phyloP scores from a whole-genome alignment of 768 basidiomycete species.

The Amanita pseudoporphyria region DNA sequence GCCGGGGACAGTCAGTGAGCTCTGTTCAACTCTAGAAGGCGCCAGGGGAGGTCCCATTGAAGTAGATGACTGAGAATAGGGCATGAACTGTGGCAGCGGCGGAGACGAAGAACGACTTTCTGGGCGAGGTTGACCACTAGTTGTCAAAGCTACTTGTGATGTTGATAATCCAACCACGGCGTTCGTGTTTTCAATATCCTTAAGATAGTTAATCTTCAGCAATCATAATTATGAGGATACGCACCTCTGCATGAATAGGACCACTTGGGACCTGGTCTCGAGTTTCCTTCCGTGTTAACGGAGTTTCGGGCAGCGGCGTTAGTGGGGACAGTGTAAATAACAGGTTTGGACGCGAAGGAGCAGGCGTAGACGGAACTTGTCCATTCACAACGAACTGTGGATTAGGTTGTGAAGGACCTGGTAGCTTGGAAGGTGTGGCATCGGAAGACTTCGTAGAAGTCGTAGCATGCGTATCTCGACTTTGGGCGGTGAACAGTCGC shows the following conservation, averaged over 20 bases:
- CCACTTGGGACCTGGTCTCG: not conserved
- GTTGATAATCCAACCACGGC: not conserved
- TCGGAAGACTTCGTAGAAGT: not conserved
- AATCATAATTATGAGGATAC: not conserved
- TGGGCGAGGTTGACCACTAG: not conserved
- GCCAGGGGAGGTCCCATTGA: not conserved
- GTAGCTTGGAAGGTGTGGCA: not conserved
- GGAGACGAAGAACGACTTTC: not conserved
- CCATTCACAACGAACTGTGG: not conserved
- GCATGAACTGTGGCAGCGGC: not conserved
- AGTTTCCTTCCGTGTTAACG: constrained; percentile 14
- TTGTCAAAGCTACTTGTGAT: not conserved
- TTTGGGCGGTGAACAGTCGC: constrained; percentile 12
- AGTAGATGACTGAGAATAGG: not conserved
- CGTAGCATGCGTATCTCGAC: not conserved
- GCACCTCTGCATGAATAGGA: not conserved
- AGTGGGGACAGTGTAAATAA: constrained; percentile 21
- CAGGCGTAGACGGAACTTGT: not conserved
- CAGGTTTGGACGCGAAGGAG: not conserved
- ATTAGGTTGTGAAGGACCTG: not conserved
- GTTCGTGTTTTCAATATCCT: not conserved
- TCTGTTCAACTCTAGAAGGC: not conserved
- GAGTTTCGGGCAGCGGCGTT: constrained; percentile 44
- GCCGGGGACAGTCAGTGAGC: not conserved
- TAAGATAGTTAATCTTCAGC: not conserved